Conservation (phyloP, 2,329 filamentous ascomycete species). For the Claviceps digitariae region DNA sequence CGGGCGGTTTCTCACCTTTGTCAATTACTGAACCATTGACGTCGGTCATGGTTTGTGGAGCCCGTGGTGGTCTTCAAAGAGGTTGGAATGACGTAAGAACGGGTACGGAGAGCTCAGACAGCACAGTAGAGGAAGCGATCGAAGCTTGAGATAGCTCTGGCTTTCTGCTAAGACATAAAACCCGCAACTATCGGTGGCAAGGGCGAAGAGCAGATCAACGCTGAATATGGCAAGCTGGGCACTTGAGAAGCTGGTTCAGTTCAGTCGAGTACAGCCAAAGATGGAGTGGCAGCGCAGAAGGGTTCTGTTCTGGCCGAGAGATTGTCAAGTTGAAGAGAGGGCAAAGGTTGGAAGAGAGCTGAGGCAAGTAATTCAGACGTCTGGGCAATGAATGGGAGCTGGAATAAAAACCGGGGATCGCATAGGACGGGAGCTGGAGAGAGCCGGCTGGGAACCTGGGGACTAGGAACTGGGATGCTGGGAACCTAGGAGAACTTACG, state of each 20-base stretch:
- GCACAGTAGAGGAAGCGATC: neutral
- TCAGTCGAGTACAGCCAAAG: no score
- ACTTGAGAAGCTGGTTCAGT: no score
- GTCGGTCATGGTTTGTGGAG: slow-evolving; percentile 20
- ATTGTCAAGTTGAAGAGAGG: neutral
- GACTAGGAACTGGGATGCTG: neutral
- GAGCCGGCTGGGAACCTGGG: neutral
- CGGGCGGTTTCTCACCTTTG: slow-evolving; percentile 18
- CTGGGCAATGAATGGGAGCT: neutral
- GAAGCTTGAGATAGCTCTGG: neutral
- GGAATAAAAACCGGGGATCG: neutral
- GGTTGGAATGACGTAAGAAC: slow-evolving; percentile 9
- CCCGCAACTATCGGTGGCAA: neutral
- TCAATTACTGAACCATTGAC: slow-evolving; percentile 20
- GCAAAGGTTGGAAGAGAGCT: neutral
- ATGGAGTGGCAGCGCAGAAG: no score
- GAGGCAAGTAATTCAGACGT: neutral
- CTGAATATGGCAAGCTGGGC: no score
- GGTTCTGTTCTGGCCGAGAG: neutral
- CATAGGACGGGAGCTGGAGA: neutral
- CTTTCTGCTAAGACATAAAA: neutral
- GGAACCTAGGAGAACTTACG: neutral
- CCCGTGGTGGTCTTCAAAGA: slow-evolving; percentile 1
- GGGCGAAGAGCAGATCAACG: no score
- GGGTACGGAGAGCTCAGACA: neutral